Conservation (phyloP, 2,329 filamentous ascomycete species). For the Colletotrichum sp. region DNA sequence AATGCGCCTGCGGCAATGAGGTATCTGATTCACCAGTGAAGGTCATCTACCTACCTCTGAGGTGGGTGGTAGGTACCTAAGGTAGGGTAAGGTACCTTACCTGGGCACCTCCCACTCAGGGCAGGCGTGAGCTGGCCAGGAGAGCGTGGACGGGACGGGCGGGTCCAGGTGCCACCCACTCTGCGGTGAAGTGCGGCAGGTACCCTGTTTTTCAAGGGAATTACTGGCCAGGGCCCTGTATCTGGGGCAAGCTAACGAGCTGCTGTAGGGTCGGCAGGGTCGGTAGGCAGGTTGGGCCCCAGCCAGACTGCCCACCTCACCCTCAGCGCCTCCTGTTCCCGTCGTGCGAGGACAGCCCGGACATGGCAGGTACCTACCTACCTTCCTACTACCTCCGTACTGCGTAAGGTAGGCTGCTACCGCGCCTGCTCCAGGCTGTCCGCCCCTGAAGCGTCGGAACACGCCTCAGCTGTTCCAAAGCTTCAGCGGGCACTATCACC, state of each 20-base stretch:
- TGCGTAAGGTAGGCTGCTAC: not conserved
- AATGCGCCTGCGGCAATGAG: slow-evolving; percentile 16
- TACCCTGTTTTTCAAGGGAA: not conserved
- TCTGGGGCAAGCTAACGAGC: slow-evolving; percentile 15
- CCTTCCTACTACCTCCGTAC: not conserved
- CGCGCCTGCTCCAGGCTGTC: not conserved
- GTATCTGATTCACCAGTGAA: slow-evolving; percentile 11
- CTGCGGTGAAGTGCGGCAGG: slow-evolving; percentile 11
- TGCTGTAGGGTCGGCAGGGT: not conserved
- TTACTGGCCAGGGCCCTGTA: slow-evolving; percentile 8
- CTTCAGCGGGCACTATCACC: not conserved
- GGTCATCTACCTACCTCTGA: not conserved
- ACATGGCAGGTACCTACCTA: not conserved
- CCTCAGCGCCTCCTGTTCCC: not conserved
- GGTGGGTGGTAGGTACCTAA: not conserved
- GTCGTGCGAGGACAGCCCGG: not conserved
- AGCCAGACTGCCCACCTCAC: not conserved
- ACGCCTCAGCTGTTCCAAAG: not conserved
- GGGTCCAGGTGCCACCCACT: slow-evolving; percentile 17
- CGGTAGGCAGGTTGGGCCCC: not conserved
- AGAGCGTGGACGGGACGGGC: slow-evolving; percentile 11
- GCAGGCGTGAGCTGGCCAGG: not conserved
- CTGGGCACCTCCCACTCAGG: not conserved
- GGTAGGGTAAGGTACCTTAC: not conserved
- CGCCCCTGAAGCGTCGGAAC: not conserved